These are phyloP conservation scores for Trichodelitschia bisporula DNA, from an alignment of 495 filamentous ascomycete genomes.

Conservation along the genomic window DNA sequence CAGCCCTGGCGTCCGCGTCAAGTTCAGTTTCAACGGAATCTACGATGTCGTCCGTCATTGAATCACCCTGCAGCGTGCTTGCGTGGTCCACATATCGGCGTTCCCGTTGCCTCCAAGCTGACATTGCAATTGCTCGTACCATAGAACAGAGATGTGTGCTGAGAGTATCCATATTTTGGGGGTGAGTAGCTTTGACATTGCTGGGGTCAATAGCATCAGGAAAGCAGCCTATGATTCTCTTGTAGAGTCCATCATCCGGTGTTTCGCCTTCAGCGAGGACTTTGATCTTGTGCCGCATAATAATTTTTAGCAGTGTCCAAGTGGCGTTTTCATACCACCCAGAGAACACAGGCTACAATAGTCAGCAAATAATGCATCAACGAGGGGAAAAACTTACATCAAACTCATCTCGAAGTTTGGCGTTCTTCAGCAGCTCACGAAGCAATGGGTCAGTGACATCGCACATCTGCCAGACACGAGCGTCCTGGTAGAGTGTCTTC, in stretches of 20 bases:
- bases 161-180: too few species aligned
- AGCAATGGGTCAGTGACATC: constrained; percentile 68
- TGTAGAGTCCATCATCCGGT: constrained; percentile 26
- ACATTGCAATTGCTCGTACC: too few species aligned
- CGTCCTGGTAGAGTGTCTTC: constrained; percentile 35
- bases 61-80: too few species aligned
- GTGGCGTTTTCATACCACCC: constrained; percentile 69
- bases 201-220: constrained; percentile 10
- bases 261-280: constrained; percentile 19
- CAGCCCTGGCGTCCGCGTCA: too few species aligned
- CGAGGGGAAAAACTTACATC: constrained; percentile 15
- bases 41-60: too few species aligned
- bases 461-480: constrained; percentile 79
- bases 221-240: constrained; percentile 16
- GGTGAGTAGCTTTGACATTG: too few species aligned
- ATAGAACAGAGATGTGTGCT: too few species aligned
- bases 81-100: too few species aligned
- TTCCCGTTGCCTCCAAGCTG: too few species aligned
- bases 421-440: constrained; percentile 23
- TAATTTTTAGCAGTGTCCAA: constrained; percentile 51
- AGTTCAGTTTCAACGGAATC: too few species aligned
- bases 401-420: constrained; percentile 20
- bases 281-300: constrained; percentile 63
- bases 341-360: constrained; percentile 8
- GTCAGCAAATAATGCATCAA: neutral